Percentiles rank a stretch among this genome's conserved stretches.
Conservation (phyloP, 1,284 basidiomycete species). For the Pterulicium gracile region DNA sequence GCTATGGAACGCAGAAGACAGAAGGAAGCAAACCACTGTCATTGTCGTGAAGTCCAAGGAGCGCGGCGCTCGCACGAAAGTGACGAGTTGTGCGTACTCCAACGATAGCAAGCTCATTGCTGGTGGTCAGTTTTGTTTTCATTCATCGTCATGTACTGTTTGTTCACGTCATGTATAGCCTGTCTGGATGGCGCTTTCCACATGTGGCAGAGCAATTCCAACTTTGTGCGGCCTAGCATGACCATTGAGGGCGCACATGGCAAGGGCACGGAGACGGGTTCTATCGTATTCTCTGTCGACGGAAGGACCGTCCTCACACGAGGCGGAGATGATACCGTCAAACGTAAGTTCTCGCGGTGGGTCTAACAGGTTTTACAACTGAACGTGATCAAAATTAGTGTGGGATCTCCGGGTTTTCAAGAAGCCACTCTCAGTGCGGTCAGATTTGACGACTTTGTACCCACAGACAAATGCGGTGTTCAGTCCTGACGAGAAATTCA, state of each 20-base stretch:
- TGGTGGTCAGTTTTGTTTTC: constrained; percentile 50
- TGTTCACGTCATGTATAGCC: constrained; percentile 30
- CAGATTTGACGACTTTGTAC: constrained; percentile 69
- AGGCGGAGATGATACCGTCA: constrained; percentile 90
- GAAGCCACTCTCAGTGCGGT: constrained; percentile 65
- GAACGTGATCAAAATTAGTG: constrained; percentile 55
- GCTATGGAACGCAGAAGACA: constrained; percentile 89
- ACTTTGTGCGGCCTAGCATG: constrained; percentile 84
- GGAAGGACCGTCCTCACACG: constrained; percentile 74
- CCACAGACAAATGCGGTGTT: constrained; percentile 88
- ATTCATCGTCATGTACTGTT: constrained; percentile 9
- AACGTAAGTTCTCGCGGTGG: constrained; percentile 48
- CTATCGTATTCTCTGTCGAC: constrained; percentile 78
- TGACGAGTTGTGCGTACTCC: constrained; percentile 81
- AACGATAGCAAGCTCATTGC: constrained; percentile 79
- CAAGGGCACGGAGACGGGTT: constrained; percentile 76
- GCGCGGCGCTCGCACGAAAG: constrained; percentile 88
- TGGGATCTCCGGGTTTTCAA: constrained; percentile 91
- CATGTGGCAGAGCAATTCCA: constrained; percentile 87
- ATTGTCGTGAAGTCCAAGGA: constrained; percentile 97
- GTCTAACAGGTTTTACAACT: constrained; percentile 12
- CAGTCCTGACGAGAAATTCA: constrained; percentile 81
- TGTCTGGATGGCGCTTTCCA: constrained; percentile 88
- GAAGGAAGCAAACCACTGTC: constrained; percentile 84
- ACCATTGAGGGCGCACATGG: constrained; percentile 79